phyloP scores from a whole-genome alignment of 768 basidiomycete genomes.

The Chlorophyllum brunneum region DNA sequence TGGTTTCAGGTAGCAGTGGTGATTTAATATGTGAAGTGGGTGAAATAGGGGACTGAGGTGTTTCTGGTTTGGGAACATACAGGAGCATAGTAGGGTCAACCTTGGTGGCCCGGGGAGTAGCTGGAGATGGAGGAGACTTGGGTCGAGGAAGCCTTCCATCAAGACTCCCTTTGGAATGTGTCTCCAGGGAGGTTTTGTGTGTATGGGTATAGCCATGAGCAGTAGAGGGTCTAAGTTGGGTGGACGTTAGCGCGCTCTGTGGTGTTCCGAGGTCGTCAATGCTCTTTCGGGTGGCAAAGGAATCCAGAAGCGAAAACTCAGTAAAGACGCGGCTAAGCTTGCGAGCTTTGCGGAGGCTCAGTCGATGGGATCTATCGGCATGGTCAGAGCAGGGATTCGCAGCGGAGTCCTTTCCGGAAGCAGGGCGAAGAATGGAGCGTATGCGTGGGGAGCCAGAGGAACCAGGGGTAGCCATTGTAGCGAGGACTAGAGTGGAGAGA shows the following conservation, averaged over 20 bases:
- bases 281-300: slow-evolving; percentile 1
- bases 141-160: not conserved
- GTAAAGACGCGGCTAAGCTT: slow-evolving; percentile 43
- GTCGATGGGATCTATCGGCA: not conserved
- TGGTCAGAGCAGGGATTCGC: too few relatives aligned
- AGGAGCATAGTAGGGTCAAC: not conserved
- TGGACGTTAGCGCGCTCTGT: not conserved
- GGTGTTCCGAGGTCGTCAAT: not conserved
- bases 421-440: too few relatives aligned
- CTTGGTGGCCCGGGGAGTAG: not conserved
- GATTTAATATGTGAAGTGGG: not conserved
- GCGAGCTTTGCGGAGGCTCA: slow-evolving; percentile 23
- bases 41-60: not conserved
- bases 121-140: not conserved
- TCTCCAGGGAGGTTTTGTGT: not conserved
- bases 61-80: not conserved
- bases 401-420: too few relatives aligned
- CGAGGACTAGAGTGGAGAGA: not conserved
- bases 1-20: not conserved
- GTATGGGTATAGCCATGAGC: not conserved
- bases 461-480: too few relatives aligned
- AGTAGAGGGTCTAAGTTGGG: not conserved
- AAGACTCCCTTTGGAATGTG: not conserved
- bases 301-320: slow-evolving; percentile 23
- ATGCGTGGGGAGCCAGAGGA: not conserved